phyloP scores from a whole-genome alignment of 176 grass and related monocot genomes.

The Juncus inflexus region DNA sequence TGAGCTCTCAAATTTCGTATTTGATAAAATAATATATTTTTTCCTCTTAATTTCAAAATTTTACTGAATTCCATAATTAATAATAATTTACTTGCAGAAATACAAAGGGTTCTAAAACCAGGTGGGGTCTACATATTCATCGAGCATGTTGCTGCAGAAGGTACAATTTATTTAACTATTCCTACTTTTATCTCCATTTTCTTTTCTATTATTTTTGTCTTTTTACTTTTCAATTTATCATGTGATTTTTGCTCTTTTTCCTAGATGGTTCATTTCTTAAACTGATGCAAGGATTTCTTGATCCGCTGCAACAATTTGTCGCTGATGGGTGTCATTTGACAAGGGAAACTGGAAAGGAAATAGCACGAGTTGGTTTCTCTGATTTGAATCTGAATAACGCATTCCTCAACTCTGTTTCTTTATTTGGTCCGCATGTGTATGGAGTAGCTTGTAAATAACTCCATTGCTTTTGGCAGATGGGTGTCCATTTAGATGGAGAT shows the following conservation, averaged over 20 bases:
- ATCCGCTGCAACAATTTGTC: slow-evolving; percentile 68
- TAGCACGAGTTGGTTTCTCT: slow-evolving; percentile 54
- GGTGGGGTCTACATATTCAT: slow-evolving; percentile 75
- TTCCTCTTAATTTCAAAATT: neutral
- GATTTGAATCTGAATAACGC: slow-evolving; percentile 35
- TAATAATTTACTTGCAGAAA: slow-evolving; percentile 39
- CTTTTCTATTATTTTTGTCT: neutral
- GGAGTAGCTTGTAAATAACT: slow-evolving; percentile 72
- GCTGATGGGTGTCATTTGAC: slow-evolving; percentile 73
- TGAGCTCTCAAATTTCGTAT: slow-evolving; percentile 4
- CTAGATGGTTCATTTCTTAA: slow-evolving; percentile 64
- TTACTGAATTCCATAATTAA: neutral
- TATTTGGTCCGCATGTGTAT: slow-evolving; percentile 73
- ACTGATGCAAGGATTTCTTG: slow-evolving; percentile 48
- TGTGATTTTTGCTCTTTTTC: neutral
- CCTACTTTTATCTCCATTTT: neutral
- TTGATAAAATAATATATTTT: neutral
- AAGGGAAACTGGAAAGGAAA: slow-evolving; percentile 57
- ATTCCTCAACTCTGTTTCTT: slow-evolving; percentile 38
- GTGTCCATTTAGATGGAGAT: no score
- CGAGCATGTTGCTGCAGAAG: slow-evolving; percentile 69
- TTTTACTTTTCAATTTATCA: neutral
- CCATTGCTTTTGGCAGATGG: neutral
- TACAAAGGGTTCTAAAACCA: slow-evolving; percentile 71
- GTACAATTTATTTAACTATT: slow-evolving; percentile 31